A percentile compares a stretch with the other conserved stretches of the same genome.
Evolutionary conservation across 441 rosid species (phyloP).

Genomic region (Euphorbia schlechtendalii): DNA sequence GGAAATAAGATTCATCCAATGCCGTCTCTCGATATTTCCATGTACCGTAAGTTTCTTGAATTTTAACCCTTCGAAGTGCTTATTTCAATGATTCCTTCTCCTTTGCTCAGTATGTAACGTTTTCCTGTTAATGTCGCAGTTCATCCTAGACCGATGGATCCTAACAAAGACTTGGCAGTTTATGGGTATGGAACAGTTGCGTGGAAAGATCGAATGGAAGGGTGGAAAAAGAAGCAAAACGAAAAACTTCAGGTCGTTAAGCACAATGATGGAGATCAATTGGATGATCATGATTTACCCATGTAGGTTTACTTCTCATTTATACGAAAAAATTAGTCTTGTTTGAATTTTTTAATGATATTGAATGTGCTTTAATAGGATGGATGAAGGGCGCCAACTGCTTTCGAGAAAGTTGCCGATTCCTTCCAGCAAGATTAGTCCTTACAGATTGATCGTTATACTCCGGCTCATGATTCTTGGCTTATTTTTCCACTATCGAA

Average conservation of each 20-base stretch:
- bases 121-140: slow-evolving; percentile 35
- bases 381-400: slow-evolving; percentile 17
- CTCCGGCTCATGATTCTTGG: no score
- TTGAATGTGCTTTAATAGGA: no score
- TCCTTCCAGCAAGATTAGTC: no score
- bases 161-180: slow-evolving; percentile 77
- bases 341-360: no score
- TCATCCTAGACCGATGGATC: slow-evolving; percentile 84
- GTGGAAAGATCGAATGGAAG: slow-evolving; percentile 94
- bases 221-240: slow-evolving; percentile 80
- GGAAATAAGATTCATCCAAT: slow-evolving; percentile 49
- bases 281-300: slow-evolving; percentile 73
- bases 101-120: slow-evolving; percentile 12
- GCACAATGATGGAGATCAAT: slow-evolving; percentile 54
- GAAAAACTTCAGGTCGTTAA: slow-evolving; percentile 75
- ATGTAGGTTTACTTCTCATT: slow-evolving; percentile 38
- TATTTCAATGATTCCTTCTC: slow-evolving; percentile 2
- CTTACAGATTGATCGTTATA: no score
- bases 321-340: no score
- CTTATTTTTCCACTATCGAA: no score
- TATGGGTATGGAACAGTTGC: slow-evolving; percentile 96
- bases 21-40: slow-evolving; percentile 43
- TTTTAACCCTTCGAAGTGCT: not conserved
- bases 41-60: slow-evolving; percentile 38
- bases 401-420: no score